Evolutionary conservation across 176 grass and related monocot species (phyloP), one percentile per base, ranked within the genome.

Genomic region (Oryza glaberrima): DNA sequence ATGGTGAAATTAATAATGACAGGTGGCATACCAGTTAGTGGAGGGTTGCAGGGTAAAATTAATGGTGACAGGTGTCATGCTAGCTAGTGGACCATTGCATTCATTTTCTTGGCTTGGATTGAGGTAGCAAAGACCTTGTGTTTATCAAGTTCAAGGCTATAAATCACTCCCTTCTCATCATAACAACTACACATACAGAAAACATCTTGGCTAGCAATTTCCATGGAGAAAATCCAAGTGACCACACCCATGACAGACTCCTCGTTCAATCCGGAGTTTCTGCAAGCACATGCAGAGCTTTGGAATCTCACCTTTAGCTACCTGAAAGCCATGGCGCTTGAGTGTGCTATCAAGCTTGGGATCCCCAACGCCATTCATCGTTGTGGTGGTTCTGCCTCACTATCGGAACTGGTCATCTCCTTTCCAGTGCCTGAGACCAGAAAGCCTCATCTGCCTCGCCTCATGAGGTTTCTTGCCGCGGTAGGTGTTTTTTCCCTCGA

Each of bases 381-480:
- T 9, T n/a, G 56, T 9, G 56, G 56, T 22, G 56, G 56, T n/a
- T 7, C 7, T 22, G 56, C 20, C 20, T 61, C 20, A 8, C 20
- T 61, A 1, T 22, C 20, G 2, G 56, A 22, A 22, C 20, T 61
- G 56, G 16, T 56, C 14, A 56, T 6, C 52, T 56, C 52, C 52
- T 20, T 16, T 20, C 52, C 52, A 56, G 52, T 20, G 17, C 52
- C 52, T 0, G 12, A 41, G 5, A 9, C 5, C 32, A 72, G 72
- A 11, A 75, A 67, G 54, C 47, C 79, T 11, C 16, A 52, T 75
- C 64, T 92, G 2, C 49, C 48, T 11, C 90, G 90, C 48, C 76
- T 95, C 17, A 69, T 92, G 88, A 77, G 83, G 71, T 41, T 78
- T 3, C 83, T 95, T 3, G 79, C 20, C 36, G 77, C n/a, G 3